Evolutionary conservation across 2,329 filamentous ascomycete species (phyloP).

Genomic region (Neofusicoccum kwambonambiense): DNA sequence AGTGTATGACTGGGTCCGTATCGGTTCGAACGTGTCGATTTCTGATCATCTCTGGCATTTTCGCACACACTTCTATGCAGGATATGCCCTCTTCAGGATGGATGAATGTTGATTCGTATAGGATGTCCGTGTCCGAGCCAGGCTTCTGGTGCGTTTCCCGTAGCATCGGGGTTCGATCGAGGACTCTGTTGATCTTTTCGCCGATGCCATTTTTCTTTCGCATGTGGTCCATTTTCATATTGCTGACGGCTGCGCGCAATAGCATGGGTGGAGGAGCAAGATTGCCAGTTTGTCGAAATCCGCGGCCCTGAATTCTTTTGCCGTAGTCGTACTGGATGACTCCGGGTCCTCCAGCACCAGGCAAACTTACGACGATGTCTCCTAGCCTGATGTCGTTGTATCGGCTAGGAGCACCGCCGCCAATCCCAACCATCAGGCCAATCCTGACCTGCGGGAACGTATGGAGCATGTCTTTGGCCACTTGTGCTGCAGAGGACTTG

Average conservation of each 20-base stretch:
- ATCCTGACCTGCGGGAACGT: constrained; percentile 26
- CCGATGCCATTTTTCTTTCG: background rate
- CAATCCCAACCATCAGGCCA: constrained; percentile 28
- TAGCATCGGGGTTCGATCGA: constrained; percentile 29
- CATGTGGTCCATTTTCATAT: background rate
- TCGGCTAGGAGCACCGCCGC: constrained; percentile 23
- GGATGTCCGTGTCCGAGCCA: constrained; percentile 24
- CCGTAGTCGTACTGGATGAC: constrained; percentile 36
- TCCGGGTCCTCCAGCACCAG: constrained; percentile 21
- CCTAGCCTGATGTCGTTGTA: constrained; percentile 39
- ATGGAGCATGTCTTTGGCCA: constrained; percentile 22
- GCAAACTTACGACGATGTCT: constrained; percentile 32
- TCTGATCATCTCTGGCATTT: background rate
- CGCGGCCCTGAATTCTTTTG: constrained; percentile 24
- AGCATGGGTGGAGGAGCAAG: constrained; percentile 23
- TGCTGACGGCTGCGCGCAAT: constrained; percentile 24
- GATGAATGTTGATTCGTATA: constrained; percentile 23
- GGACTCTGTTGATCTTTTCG: constrained; percentile 21
- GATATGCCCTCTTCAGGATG: background rate
- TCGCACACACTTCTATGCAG: background rate
- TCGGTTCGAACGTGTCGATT: background rate
- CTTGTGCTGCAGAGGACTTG: constrained; percentile 22
- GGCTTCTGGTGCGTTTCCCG: constrained; percentile 28
- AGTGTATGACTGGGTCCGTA: background rate
- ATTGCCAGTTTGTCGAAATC: constrained; percentile 22